Evolutionary conservation across 116 monocot species (phyloP).

Genomic region (Phalaenopsis hybrid): DNA sequence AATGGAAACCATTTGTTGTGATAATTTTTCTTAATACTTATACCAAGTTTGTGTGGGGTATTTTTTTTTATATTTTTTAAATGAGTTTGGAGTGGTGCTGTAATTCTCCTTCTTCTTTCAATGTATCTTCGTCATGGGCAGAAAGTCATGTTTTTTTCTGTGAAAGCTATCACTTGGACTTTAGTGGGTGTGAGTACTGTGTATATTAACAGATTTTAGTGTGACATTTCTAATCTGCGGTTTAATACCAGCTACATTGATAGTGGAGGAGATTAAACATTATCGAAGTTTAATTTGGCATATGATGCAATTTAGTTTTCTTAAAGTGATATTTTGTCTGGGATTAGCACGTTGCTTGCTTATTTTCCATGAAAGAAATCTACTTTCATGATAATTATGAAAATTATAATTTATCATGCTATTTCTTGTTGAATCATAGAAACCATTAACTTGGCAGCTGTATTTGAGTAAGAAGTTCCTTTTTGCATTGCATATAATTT

Average conservation of each 20-base stretch:
- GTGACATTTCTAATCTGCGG: not conserved
- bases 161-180: not conserved
- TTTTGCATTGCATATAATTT: constrained; percentile 5
- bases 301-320: not conserved
- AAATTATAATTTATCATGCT: not conserved
- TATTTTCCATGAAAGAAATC: not conserved
- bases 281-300: not conserved
- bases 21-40: not conserved
- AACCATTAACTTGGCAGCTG: not conserved
- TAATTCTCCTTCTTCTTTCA: not conserved
- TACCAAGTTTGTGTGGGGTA: not conserved
- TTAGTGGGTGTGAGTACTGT: not conserved
- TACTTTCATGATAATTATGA: not conserved
- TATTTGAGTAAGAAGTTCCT: not conserved
- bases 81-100: not conserved
- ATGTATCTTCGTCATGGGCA: not conserved
- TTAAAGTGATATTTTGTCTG: not conserved
- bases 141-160: not conserved
- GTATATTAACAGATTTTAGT: not conserved
- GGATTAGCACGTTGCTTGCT: not conserved
- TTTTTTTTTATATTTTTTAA: not conserved
- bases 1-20: constrained; percentile 6
- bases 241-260: not conserved
- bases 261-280: not conserved
- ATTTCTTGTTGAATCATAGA: not conserved